Conservation (phyloP, 225 moss, liverwort and hornwort species). For the Thuidium tamariscinum region DNA sequence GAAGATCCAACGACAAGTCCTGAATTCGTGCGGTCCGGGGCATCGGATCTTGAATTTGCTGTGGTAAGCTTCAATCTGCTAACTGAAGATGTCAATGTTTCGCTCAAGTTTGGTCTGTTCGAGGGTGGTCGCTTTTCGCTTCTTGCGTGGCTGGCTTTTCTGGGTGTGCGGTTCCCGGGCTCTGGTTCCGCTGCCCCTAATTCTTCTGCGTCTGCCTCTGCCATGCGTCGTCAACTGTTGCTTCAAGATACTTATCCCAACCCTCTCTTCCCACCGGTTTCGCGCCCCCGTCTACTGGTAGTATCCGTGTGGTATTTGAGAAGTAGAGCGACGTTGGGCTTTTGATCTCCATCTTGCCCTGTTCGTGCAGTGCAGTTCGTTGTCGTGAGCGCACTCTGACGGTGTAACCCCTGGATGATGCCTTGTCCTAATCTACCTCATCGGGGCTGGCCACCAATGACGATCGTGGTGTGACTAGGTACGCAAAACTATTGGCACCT, state of each 20-base stretch:
- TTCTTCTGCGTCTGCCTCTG: neutral
- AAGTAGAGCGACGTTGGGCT: neutral
- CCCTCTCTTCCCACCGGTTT: neutral
- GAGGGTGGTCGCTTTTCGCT: too few species aligned
- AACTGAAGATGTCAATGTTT: neutral
- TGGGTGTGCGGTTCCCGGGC: neutral
- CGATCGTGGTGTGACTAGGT: neutral
- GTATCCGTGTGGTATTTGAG: neutral
- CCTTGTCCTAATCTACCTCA: neutral
- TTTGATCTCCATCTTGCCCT: neutral
- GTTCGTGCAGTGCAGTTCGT: neutral
- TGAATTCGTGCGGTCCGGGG: neutral
- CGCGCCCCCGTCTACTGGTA: neutral
- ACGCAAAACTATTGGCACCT: neutral
- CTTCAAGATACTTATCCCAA: neutral
- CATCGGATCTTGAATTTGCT: neutral
- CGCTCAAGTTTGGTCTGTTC: neutral
- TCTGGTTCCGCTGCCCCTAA: neutral
- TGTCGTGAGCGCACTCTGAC: neutral
- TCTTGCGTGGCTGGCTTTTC: neutral
- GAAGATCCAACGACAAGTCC: too few species aligned
- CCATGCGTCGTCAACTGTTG: neutral
- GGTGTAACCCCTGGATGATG: neutral
- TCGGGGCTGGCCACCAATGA: neutral
- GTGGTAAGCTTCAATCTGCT: neutral